Evolutionary conservation across 805 yeast genomes (phyloP), one percentile per base, ranked within the genome.

Genomic region (Hanseniaspora vineae): DNA sequence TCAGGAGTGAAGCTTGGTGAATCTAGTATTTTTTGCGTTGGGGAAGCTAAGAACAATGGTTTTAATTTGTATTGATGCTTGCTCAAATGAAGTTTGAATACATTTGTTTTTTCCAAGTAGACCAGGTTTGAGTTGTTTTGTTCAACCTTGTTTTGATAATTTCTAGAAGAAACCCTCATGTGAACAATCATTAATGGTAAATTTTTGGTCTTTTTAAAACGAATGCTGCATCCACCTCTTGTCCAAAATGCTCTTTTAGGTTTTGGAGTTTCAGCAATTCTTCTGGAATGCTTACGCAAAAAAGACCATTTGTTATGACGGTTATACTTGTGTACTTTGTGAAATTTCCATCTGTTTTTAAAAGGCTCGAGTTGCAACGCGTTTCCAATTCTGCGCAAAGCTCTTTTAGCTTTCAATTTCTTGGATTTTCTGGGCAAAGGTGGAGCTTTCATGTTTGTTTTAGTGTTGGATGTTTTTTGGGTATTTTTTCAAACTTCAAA

Each of bases 401-500:
- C 50, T 12, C 52, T 46, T 13, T 58, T 55, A 2, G 58, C 14
- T 32, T 42, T 43, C 37, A 57, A 51, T 6, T 56, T 49, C 37
- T 46, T 59, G 1, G 64, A 58, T 42, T 50, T 56, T 44, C 66
- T 54, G 11, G 62, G 60, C 6, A 55, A 53, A 6, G 67, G 67
- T 33, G 62, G 61, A 8, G 63, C 65, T 49, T 65, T 59, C 67
- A 62, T 62, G 3, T 5, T 33, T 33, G 37, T 33, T 11, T 33
- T 31, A 10, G 12, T 10, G 12, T 31, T 31, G 9, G 33, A 10
- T 31, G 9, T 31, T 31, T 31, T 31, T 31, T 10, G 33, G 12
- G n/a, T n/a, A n/a, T n/a, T n/a, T n/a, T n/a, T n/a, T n/a, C n/a
- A n/a, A n/a, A n/a, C n/a, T n/a, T n/a, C n/a, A n/a, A n/a, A n/a